Conservation (phyloP, 768 basidiomycete genomes). For the Lactarius deliciosus region DNA sequence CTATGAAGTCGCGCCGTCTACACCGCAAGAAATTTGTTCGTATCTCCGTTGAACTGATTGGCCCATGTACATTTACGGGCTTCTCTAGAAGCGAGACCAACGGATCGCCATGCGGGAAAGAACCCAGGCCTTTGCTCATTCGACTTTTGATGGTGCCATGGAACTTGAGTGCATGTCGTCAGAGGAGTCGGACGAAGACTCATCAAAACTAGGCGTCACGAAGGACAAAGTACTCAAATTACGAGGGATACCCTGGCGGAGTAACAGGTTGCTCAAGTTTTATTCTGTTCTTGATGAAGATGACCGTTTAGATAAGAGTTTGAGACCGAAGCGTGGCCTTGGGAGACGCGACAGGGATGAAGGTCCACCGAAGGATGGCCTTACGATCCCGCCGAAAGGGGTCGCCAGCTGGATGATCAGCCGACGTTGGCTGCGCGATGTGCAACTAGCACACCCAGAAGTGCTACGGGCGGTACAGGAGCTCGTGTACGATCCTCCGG, state of each 20-base stretch:
- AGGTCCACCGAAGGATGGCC: slow-evolving; percentile 57
- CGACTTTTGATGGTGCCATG: slow-evolving; percentile 67
- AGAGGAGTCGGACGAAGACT: slow-evolving; percentile 67
- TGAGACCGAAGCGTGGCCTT: slow-evolving; percentile 56
- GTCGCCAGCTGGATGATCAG: slow-evolving; percentile 77
- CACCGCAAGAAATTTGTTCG: slow-evolving; percentile 64
- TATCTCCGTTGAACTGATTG: slow-evolving; percentile 22
- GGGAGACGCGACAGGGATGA: slow-evolving; percentile 54
- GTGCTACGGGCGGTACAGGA: slow-evolving; percentile 44
- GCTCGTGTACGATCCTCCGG: slow-evolving; percentile 46
- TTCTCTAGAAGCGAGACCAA: slow-evolving; percentile 61
- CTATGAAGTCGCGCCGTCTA: slow-evolving; percentile 57
- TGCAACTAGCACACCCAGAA: slow-evolving; percentile 48
- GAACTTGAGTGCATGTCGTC: slow-evolving; percentile 79
- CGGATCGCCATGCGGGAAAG: slow-evolving; percentile 61
- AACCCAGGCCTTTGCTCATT: slow-evolving; percentile 54
- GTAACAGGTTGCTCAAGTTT: slow-evolving; percentile 57
- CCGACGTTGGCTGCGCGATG: slow-evolving; percentile 53
- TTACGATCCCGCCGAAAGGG: slow-evolving; percentile 60
- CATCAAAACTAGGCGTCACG: slow-evolving; percentile 31
- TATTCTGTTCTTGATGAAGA: slow-evolving; percentile 61
- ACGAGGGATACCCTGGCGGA: slow-evolving; percentile 68
- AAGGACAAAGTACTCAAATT: slow-evolving; percentile 47
- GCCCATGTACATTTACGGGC: slow-evolving; percentile 1
- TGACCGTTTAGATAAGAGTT: slow-evolving; percentile 44